Conservation (phyloP, 2,329 filamentous ascomycete genomes). For the Fusarium temperatum region DNA sequence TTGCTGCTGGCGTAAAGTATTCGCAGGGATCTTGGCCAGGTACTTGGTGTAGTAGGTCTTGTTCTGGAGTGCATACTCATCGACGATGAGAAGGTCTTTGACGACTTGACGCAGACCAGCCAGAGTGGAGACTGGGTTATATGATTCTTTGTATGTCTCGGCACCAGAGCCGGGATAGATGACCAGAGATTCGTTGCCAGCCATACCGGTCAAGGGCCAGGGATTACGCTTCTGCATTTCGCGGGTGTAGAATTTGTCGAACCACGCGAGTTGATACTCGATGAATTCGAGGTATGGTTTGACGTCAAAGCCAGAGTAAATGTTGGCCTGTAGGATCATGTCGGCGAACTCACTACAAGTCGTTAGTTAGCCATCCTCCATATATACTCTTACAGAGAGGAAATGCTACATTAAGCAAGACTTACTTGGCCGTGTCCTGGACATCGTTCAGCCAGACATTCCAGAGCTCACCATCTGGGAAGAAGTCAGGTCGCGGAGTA, state of each 20-base stretch:
- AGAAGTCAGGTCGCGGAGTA: background rate
- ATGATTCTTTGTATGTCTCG: conserved; percentile 5
- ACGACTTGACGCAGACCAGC: conserved; percentile 4
- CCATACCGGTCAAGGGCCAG: background rate
- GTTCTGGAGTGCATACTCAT: background rate
- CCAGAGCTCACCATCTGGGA: background rate
- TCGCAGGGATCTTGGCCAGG: background rate
- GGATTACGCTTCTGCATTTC: conserved; percentile 5
- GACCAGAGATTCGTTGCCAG: background rate
- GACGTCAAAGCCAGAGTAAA: background rate
- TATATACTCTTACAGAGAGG: too few relatives aligned
- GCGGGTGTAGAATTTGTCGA: background rate
- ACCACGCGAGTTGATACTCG: background rate
- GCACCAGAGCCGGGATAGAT: conserved; percentile 7
- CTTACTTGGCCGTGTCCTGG: conserved; percentile 4
- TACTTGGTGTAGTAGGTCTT: conserved; percentile 5
- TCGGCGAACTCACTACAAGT: conserved; percentile 1
- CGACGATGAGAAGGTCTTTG: background rate
- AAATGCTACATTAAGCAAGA: too few relatives aligned
- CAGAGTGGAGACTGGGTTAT: background rate
- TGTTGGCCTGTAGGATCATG: background rate
- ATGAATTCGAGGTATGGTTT: conserved; percentile 8
- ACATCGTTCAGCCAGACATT: conserved; percentile 13
- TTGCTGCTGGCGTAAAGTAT: background rate
- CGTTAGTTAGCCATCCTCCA: background rate